phyloP scores from a whole-genome alignment of 495 filamentous ascomycete genomes.

The Neurospora discreta region DNA sequence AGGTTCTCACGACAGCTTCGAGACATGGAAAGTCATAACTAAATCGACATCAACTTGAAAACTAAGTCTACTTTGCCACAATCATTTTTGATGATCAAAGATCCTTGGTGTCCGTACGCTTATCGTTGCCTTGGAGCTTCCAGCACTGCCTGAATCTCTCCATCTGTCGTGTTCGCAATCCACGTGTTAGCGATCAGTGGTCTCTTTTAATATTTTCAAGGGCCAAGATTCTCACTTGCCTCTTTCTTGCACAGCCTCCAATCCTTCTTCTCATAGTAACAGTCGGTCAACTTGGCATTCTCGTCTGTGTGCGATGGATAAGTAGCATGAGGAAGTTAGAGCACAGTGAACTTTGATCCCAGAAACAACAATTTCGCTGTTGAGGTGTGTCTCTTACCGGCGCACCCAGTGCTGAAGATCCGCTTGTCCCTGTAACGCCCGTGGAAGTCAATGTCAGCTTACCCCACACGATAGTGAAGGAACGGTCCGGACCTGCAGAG shows the following conservation, averaged over 20 bases:
- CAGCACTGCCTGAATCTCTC: constrained; percentile 85
- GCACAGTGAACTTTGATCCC: neutral
- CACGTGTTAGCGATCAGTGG: constrained; percentile 7
- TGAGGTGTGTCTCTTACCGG: constrained; percentile 48
- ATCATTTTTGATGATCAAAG: too few relatives aligned
- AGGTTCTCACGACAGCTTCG: neutral
- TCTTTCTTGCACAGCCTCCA: constrained; percentile 85
- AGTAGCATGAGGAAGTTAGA: neutral
- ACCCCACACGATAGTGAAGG: neutral
- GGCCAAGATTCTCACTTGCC: constrained; percentile 40
- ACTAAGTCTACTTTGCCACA: too few relatives aligned
- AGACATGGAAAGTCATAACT: neutral
- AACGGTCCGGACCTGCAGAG: neutral
- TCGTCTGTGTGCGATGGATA: constrained; percentile 45
- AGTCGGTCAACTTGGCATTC: constrained; percentile 85
- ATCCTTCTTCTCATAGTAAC: constrained; percentile 92
- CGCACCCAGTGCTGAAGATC: constrained; percentile 92
- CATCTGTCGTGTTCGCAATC: constrained; percentile 48
- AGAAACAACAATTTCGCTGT: neutral
- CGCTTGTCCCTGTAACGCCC: constrained; percentile 59
- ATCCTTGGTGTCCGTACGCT: constrained; percentile 69
- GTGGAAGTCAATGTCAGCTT: constrained; percentile 5
- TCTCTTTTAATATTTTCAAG: neutral
- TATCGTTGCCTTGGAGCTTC: constrained; percentile 82
- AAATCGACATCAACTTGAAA: neutral